Percentiles rank a stretch among this genome's conserved stretches.
Evolutionary conservation across 768 basidiomycete genomes (phyloP).

Genomic region (Kondoa malvinella): DNA sequence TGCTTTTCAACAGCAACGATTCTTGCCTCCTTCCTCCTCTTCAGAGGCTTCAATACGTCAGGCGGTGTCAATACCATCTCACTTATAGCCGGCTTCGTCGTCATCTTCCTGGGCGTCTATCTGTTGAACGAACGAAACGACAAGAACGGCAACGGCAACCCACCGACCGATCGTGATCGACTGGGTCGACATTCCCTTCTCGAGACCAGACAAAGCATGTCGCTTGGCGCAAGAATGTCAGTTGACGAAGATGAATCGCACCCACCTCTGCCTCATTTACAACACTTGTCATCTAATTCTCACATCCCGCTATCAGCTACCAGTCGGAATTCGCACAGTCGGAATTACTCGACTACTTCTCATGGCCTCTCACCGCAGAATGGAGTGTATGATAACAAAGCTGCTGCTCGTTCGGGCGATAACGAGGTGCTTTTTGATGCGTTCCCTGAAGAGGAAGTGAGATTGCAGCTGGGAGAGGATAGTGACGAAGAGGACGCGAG

Average conservation of each 20-base stretch:
- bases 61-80: constrained; percentile 66
- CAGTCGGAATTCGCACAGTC: neutral
- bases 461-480: neutral
- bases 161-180: neutral
- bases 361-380: neutral
- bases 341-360: neutral
- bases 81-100: constrained; percentile 70
- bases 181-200: neutral
- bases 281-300: neutral
- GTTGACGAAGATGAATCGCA: neutral
- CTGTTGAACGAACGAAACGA: constrained; percentile 38
- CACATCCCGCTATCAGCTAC: neutral
- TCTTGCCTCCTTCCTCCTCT: constrained; percentile 83
- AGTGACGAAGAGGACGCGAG: neutral
- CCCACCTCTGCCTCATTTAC: neutral
- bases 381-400: neutral
- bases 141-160: neutral
- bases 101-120: constrained; percentile 95
- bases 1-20: constrained; percentile 87
- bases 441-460: neutral
- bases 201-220: constrained; percentile 5
- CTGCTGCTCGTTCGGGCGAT: neutral
- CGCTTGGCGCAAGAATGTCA: neutral
- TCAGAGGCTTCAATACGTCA: constrained; percentile 90
- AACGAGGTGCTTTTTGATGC: neutral